Percentiles rank a stretch among this genome's conserved stretches.
Conservation (phyloP, 2,329 filamentous ascomycete species). For the Fonsecaea multimorphosa region DNA sequence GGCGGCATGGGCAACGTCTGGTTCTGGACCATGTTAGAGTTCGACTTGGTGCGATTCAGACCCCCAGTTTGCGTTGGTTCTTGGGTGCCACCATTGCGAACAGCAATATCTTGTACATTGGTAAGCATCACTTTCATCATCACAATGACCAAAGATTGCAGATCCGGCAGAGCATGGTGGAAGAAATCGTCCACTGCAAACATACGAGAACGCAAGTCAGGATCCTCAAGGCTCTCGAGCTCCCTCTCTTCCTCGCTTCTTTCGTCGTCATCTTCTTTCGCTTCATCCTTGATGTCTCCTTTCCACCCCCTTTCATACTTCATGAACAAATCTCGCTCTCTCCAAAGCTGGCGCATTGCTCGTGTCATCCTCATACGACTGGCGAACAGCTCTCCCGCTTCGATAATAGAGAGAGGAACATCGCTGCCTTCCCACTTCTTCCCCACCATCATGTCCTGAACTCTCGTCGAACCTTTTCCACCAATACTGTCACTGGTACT, state of each 20-base stretch:
- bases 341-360: slow-evolving; percentile 91
- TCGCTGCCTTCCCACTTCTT: slow-evolving; percentile 92
- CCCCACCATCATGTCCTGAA: slow-evolving; percentile 80
- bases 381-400: slow-evolving; percentile 91
- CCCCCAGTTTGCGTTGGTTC: slow-evolving; percentile 58
- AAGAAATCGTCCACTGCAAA: slow-evolving; percentile 82
- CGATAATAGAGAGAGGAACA: slow-evolving; percentile 90
- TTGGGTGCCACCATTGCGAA: slow-evolving; percentile 50
- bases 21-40: slow-evolving; percentile 35
- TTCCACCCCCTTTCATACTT: slow-evolving; percentile 92
- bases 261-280: slow-evolving; percentile 17
- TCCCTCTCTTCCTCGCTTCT: slow-evolving; percentile 49
- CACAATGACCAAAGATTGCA: slow-evolving; percentile 93
- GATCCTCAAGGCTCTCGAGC: slow-evolving; percentile 52
- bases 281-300: slow-evolving; percentile 49
- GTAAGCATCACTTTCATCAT: slow-evolving; percentile 85
- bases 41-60: slow-evolving; percentile 39
- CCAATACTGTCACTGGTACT: slow-evolving; percentile 86
- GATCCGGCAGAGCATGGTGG: slow-evolving; percentile 75
- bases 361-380: slow-evolving; percentile 88
- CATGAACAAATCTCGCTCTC: slow-evolving; percentile 88
- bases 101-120: slow-evolving; percentile 84
- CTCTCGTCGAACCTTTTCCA: slow-evolving; percentile 80
- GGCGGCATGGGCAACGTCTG: slow-evolving; percentile 38
- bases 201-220: slow-evolving; percentile 68